A percentile compares a stretch with the other conserved stretches of the same genome.
Conservation (phyloP, 192 early-diverging fungal genomes). For the Mortierella hygrophila region DNA sequence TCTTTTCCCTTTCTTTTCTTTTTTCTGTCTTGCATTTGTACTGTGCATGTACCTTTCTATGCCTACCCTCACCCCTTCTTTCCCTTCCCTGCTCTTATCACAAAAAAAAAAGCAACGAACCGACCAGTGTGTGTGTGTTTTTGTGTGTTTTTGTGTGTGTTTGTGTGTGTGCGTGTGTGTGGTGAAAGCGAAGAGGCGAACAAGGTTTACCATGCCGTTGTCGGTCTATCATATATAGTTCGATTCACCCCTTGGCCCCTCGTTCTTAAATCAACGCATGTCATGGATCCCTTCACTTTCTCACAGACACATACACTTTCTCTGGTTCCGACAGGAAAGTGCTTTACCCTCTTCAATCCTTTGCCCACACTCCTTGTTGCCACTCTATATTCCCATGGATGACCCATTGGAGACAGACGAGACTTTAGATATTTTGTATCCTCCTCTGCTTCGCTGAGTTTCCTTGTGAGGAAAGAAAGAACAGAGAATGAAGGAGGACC, state of each 20-base stretch:
- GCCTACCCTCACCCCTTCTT: background rate
- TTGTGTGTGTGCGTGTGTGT: background rate
- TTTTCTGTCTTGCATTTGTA: background rate
- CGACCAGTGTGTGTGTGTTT: background rate
- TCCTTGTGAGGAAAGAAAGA: background rate
- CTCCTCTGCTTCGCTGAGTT: background rate
- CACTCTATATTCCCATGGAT: background rate
- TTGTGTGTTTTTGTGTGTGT: background rate
- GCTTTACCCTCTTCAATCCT: background rate
- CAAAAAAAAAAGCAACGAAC: background rate
- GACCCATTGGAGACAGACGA: background rate
- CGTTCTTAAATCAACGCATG: background rate
- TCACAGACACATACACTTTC: background rate
- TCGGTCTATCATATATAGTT: background rate
- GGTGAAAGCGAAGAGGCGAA: background rate
- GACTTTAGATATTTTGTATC: background rate
- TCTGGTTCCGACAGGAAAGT: background rate
- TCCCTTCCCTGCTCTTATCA: background rate
- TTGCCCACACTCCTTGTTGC: background rate
- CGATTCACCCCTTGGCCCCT: constrained; percentile 9
- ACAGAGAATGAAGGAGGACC: background rate
- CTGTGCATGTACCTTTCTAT: background rate
- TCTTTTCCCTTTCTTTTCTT: background rate
- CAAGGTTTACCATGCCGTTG: background rate
- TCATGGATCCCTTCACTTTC: background rate